Evolutionary conservation across 1,284 basidiomycete species (phyloP).

Genomic region (Ganoderma leucocontextum): DNA sequence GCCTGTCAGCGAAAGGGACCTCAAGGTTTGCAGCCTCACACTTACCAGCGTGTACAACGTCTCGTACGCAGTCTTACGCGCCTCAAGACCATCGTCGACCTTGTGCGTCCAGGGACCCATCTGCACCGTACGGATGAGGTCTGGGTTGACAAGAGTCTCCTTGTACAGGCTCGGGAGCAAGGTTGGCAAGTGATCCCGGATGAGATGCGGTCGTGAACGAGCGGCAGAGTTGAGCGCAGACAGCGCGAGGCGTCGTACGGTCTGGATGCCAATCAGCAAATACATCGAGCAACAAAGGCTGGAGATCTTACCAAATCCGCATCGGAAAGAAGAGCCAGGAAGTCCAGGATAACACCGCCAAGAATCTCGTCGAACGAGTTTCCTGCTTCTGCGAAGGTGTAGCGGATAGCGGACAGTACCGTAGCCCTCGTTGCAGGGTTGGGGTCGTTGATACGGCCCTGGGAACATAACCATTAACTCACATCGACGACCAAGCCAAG

Average conservation of each 20-base stretch:
- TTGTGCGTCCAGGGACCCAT: conserved; percentile 99
- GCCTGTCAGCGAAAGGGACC: conserved; percentile 18
- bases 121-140: conserved; percentile 90
- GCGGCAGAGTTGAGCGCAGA: conserved; percentile 94
- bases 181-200: conserved; percentile 82
- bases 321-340: conserved; percentile 89
- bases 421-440: conserved; percentile 84
- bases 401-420: conserved; percentile 93
- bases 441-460: conserved; percentile 75
- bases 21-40: conserved; percentile 17
- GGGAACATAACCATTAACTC: conserved; percentile 16
- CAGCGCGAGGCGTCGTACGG: conserved; percentile 86
- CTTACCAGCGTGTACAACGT: conserved; percentile 94
- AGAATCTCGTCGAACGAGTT: conserved; percentile 90
- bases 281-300: background rate
- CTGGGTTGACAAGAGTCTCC: conserved; percentile 83
- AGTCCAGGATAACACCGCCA: conserved; percentile 87
- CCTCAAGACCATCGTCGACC: conserved; percentile 92
- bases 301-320: conserved; percentile 73
- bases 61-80: conserved; percentile 97
- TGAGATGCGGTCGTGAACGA: conserved; percentile 91
- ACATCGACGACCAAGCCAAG: background rate
- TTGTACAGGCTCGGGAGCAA: conserved; percentile 88
- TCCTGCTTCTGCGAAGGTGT: conserved; percentile 92
- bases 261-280: conserved; percentile 52